Base-by-base conservation (phyloP, 495 filamentous ascomycete species). In the Umbilicaria muhlenbergii region DNA sequence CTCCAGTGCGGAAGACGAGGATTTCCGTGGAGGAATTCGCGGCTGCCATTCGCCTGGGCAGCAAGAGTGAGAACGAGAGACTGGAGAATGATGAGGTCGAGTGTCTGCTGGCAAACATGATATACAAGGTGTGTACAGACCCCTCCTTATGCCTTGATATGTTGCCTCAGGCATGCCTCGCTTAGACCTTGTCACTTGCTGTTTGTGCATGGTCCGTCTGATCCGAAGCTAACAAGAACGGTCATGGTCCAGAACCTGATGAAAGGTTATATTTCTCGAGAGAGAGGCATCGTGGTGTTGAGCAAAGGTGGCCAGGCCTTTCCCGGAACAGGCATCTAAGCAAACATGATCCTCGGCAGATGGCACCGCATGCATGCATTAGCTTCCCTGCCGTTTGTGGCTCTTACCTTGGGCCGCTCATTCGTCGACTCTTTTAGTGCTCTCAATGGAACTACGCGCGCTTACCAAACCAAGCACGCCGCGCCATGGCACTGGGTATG, bases 191-290 rank as follows among this genome's bases (percentile, higher is more conserved):
- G 15, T 11, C 34, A 36, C 41, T 14, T 35, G 8, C 19, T 31
- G 0, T 24, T 18, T 24, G 14, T 14, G 2, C 13, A 34, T 36
- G 41, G 13, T 36, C 14, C 3, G 33, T 8, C 33, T 43, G 37
- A 32, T n/a, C 5, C 17, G 31, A 18, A 3, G 14, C 18, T 49
- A 39, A 53, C 46, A 58, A 49, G 51, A 32, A 21, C 36, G 43
- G 28, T 43, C 45, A 36, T 16, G 38, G 32, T 24, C 31, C 48
- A 98, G 86, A 81, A 82, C 43, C 69, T 91, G 12, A 93, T 96
- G 80, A 98, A 95, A 64, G 91, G 91, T 42, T 98, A 98, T 64
- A 96, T 98, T 48, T 76, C 86, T 24, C 84, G 87, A 45, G 88
- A 93, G 41, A 77, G 78, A 38, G 83, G 83, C 43, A 84, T 81